Evolutionary conservation across 2,329 filamentous ascomycete species (phyloP), one percentile per base, ranked within the genome.

Genomic region (Xylariales sp.): DNA sequence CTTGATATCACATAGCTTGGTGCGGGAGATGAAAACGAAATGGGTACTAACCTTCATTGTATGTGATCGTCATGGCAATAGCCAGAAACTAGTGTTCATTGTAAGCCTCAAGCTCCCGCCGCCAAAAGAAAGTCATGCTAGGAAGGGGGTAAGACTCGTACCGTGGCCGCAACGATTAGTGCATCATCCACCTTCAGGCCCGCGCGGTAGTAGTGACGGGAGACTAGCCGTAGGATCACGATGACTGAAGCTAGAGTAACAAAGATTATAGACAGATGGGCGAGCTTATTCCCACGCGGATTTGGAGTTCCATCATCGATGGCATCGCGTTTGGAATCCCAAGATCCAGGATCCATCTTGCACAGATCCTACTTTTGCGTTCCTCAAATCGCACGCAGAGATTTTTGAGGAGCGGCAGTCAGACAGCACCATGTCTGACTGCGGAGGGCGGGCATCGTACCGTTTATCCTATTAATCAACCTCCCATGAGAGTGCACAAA

Each of bases 281-380:
- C 23, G 5, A 44, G 39, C 17, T 20, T 41, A n/a, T 42, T 24
- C n/a, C 44, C 44, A 4, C 39, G 30, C 7, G 42, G 42, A 27
- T 46, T 46, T 8, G 36, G 37, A 6, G 42, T 25, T 10, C 37
- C 37, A 14, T 46, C 44, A 37, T 46, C 44, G 19, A 46, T 46
- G 13, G 42, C 44, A 29, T 46, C 66, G 69, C 8, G 60, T n/a
- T n/a, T n/a, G n/a, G n/a, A n/a, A n/a, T n/a, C n/a, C n/a, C n/a
- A n/a, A n/a, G n/a, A n/a, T n/a, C n/a, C n/a, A n/a, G n/a, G n/a
- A n/a, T n/a, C n/a, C n/a, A n/a, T n/a, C n/a, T n/a, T n/a, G n/a
- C n/a, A n/a, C n/a, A n/a, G n/a, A n/a, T n/a, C n/a, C n/a, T n/a
- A n/a, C n/a, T n/a, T n/a, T n/a, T n/a, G n/a, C n/a, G n/a, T n/a